These are phyloP conservation scores for Trichoderma breve DNA, from an alignment of 2,329 filamentous ascomycete species.

Conservation along the genomic window DNA sequence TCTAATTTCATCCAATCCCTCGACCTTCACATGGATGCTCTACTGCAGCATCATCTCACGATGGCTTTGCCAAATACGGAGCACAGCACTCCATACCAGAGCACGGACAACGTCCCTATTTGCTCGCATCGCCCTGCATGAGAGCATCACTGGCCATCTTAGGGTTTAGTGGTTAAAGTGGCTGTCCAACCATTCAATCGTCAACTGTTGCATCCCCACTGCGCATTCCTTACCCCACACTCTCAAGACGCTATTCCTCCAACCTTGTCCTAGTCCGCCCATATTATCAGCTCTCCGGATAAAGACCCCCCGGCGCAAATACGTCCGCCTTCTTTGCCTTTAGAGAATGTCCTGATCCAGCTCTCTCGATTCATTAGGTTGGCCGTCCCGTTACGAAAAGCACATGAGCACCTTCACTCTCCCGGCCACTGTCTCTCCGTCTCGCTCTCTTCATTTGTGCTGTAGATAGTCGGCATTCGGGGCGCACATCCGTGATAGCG, in stretches of 20 bases:
- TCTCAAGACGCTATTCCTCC: slow-evolving; percentile 1
- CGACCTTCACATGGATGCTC: not conserved
- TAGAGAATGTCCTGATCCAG: not conserved
- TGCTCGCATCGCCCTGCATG: not conserved
- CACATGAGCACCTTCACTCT: not conserved
- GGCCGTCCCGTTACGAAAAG: not conserved
- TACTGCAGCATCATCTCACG: not conserved
- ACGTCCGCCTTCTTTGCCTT: not conserved
- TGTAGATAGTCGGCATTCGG: not conserved
- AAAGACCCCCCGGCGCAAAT: slow-evolving; percentile 11
- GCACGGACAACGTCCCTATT: not conserved
- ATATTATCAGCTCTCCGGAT: slow-evolving; percentile 12
- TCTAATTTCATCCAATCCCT: not conserved
- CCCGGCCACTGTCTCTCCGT: not conserved
- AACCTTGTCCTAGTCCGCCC: slow-evolving; percentile 2
- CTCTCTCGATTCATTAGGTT: not conserved
- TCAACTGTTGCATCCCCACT: not conserved
- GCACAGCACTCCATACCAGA: not conserved
- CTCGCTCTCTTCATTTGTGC: not conserved
- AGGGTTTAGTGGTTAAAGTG: slow-evolving; percentile 1
- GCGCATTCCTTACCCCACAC: slow-evolving; percentile 12
- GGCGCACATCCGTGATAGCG: not conserved
- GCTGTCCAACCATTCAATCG: not conserved
- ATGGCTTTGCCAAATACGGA: not conserved
- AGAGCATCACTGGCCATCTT: not conserved